Evolutionary conservation across 2,329 filamentous ascomycete species (phyloP), one percentile per base, ranked within the genome.

Genomic region (Pseudopyricularia cyperi): DNA sequence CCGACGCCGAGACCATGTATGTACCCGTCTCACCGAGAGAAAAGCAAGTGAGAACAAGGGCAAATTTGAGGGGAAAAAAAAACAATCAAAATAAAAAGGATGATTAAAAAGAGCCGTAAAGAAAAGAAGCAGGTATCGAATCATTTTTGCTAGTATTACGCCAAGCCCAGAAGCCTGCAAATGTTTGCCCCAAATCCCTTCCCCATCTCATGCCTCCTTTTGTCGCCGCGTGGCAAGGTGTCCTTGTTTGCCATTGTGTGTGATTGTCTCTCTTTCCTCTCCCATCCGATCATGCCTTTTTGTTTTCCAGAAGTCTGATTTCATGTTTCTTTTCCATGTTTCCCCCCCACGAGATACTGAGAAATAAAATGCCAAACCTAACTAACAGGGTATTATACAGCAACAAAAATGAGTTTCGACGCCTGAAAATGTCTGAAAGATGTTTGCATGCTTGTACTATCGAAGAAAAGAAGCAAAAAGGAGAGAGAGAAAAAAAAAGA

Each of bases 331-430:
- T 44, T 22, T 8, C 24, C 22, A n/a, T n/a, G n/a, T 9, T 3
- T 26, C 24, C 24, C 22, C n/a, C n/a, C n/a, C n/a, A n/a, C n/a
- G n/a, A n/a, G n/a, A n/a, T n/a, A n/a, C n/a, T n/a, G n/a, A n/a
- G n/a, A n/a, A n/a, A n/a, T n/a, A n/a, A n/a, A 35, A 35, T 14
- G 11, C 39, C 22, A 19, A 24, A 44, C 39, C 39, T 19, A 44
- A 44, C 39, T 51, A 54, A 57, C 52, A 59, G 61, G 54, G 59
- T 59, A 58, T 68, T 65, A 55, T 60, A 65, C 48, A 66, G 37
- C n/a, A 44, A 44, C 2, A 19, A 44, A 30, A 44, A 44, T 24
- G 4, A 44, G 39, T 26, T 44, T 44, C 28, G 39, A 44, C 39
- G 39, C 39, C 39, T 44, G 39, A 12, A 44, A 44, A 44, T 44